Evolutionary conservation across 352 stramenopile genomes (phyloP).

Genomic region (Phytophthora citrophthora): DNA sequence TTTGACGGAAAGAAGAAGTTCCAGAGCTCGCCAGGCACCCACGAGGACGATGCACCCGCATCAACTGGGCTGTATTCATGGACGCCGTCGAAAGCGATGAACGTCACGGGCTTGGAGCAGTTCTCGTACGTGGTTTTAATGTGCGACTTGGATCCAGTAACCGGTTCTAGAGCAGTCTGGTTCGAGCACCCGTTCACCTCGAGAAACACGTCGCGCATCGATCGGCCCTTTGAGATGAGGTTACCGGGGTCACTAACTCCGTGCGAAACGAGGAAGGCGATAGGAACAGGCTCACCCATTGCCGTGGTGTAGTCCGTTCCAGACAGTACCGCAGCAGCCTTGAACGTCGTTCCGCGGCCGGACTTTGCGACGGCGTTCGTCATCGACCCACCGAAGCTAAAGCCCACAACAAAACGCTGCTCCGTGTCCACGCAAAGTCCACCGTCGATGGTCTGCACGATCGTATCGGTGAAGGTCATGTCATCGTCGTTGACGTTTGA

Average conservation of each 20-base stretch:
- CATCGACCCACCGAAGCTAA: slow-evolving; percentile 42
- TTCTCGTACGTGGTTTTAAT: slow-evolving; percentile 45
- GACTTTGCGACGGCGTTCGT: slow-evolving; percentile 33
- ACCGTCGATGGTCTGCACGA: slow-evolving; percentile 34
- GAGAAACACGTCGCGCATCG: slow-evolving; percentile 38
- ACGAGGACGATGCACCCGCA: slow-evolving; percentile 19
- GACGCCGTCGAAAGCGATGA: slow-evolving; percentile 40
- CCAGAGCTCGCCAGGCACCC: slow-evolving; percentile 34
- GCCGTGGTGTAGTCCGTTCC: slow-evolving; percentile 32
- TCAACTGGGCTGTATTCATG: slow-evolving; percentile 38
- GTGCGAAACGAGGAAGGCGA: slow-evolving; percentile 31
- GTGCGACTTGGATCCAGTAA: slow-evolving; percentile 31
- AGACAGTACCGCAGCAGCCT: slow-evolving; percentile 30
- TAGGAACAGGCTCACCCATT: slow-evolving; percentile 22
- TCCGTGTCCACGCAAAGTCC: slow-evolving; percentile 37
- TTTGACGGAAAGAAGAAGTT: slow-evolving; percentile 34
- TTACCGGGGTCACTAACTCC: slow-evolving; percentile 39
- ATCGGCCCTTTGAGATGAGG: slow-evolving; percentile 24
- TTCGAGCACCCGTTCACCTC: slow-evolving; percentile 39
- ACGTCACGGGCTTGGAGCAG: slow-evolving; percentile 37
- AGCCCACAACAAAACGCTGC: slow-evolving; percentile 45
- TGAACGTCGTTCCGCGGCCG: slow-evolving; percentile 27
- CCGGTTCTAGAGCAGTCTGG: slow-evolving; percentile 27
- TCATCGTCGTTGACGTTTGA: slow-evolving; percentile 33
- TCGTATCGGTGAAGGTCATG: slow-evolving; percentile 34